Evolutionary conservation across 768 basidiomycete genomes (phyloP).

Genomic region (Phylloporus sp.): DNA sequence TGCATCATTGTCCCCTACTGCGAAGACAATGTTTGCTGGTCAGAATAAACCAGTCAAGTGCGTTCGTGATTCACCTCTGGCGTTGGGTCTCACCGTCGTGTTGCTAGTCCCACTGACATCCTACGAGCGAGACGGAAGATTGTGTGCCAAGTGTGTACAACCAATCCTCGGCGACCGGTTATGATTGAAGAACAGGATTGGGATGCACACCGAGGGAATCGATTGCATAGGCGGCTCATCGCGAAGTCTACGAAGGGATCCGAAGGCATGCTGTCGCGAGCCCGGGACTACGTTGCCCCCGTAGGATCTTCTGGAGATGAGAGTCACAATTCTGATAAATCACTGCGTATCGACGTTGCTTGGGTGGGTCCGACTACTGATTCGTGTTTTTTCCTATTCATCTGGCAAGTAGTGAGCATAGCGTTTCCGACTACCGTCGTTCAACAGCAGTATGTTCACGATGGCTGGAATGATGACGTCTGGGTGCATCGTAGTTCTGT

Average conservation of each 20-base stretch:
- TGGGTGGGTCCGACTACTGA: slow-evolving; percentile 7
- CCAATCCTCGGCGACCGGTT: slow-evolving; percentile 48
- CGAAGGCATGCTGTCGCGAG: background rate
- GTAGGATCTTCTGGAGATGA: slow-evolving; percentile 6
- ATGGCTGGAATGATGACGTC: too few relatives aligned
- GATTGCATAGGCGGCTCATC: slow-evolving; percentile 48
- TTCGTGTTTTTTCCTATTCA: background rate
- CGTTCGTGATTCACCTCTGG: slow-evolving; percentile 13
- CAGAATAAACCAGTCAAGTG: slow-evolving; percentile 44
- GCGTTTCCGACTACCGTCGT: background rate
- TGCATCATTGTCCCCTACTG: slow-evolving; percentile 46
- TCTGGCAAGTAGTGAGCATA: background rate
- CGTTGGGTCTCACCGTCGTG: slow-evolving; percentile 8
- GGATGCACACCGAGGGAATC: slow-evolving; percentile 53
- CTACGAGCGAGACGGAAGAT: slow-evolving; percentile 53
- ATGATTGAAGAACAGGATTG: slow-evolving; percentile 59
- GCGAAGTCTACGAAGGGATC: slow-evolving; percentile 24
- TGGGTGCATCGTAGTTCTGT: too few relatives aligned
- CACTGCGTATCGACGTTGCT: background rate
- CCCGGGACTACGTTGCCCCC: background rate
- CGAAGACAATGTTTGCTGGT: slow-evolving; percentile 47
- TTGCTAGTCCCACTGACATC: slow-evolving; percentile 50
- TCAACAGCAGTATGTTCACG: background rate
- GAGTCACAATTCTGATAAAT: slow-evolving; percentile 1
- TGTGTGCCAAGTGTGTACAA: slow-evolving; percentile 61